These are phyloP conservation scores for Cryptococcus hybrid DNA, from an alignment of 1,284 basidiomycete species.

Conservation along the genomic window DNA sequence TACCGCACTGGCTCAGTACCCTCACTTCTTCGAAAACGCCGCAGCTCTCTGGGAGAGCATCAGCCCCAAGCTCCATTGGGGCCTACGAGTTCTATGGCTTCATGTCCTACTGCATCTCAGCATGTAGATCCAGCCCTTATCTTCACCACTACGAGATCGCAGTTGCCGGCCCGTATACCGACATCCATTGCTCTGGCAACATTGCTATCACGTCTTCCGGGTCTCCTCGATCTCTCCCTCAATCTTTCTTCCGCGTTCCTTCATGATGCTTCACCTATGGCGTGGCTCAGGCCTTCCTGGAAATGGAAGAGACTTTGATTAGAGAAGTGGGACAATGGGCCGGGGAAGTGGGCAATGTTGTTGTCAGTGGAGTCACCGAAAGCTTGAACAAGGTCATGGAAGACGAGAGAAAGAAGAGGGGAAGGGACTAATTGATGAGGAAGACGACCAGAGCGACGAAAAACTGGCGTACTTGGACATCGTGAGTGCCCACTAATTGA, in stretches of 20 bases:
- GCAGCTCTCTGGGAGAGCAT: not conserved
- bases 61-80: not conserved
- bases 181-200: not conserved
- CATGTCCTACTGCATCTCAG: too few relatives aligned
- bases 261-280: conserved; percentile 30
- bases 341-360: conserved; percentile 21
- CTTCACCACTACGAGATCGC: not conserved
- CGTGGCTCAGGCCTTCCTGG: conserved; percentile 25
- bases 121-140: not conserved
- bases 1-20: not conserved
- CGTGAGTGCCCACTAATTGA: conserved; percentile 9
- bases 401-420: conserved; percentile 5
- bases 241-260: conserved; percentile 25
- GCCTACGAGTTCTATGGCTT: too few relatives aligned
- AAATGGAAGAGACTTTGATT: conserved; percentile 22
- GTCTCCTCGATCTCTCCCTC: conserved; percentile 5
- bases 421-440: not conserved
- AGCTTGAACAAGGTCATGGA: conserved; percentile 10
- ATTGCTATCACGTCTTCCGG: not conserved
- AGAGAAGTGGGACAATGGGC: conserved; percentile 26
- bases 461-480: conserved; percentile 26
- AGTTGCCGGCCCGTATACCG: not conserved
- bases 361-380: conserved; percentile 18
- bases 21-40: not conserved
- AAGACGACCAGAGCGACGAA: conserved; percentile 13